Evolutionary conservation across 2,329 filamentous ascomycete species (phyloP).

Genomic region (Thermomyces lanuginosus): DNA sequence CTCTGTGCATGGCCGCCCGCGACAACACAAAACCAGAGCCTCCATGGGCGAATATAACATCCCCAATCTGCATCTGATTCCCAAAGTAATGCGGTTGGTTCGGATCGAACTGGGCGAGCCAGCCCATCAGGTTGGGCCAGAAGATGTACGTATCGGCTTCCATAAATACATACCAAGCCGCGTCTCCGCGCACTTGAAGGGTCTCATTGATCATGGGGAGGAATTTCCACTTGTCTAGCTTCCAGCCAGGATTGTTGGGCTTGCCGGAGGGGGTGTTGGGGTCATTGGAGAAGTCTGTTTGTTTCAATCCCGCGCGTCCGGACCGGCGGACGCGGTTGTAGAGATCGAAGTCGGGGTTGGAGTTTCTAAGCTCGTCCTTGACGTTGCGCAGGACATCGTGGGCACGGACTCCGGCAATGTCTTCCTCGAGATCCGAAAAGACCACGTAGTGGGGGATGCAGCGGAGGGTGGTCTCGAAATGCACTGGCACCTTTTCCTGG

Average conservation of each 20-base stretch:
- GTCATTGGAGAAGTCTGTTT: constrained; percentile 19
- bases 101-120: constrained; percentile 36
- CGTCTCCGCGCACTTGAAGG: constrained; percentile 26
- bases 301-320: constrained; percentile 27
- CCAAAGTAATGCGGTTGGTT: constrained; percentile 36
- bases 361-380: constrained; percentile 20
- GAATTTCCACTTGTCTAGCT: constrained; percentile 43
- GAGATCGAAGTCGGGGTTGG: constrained; percentile 34
- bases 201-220: constrained; percentile 38
- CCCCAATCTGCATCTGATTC: constrained; percentile 35
- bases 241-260: constrained; percentile 33
- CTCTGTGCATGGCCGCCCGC: constrained; percentile 30
- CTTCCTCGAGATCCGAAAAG: constrained; percentile 42
- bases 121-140: constrained; percentile 36
- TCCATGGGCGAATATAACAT: constrained; percentile 36
- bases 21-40: constrained; percentile 39
- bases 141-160: constrained; percentile 43
- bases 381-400: constrained; percentile 35
- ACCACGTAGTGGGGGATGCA: constrained; percentile 41
- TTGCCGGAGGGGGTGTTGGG: constrained; percentile 24
- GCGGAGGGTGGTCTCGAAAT: constrained; percentile 37
- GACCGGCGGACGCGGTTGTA: constrained; percentile 32
- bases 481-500: constrained; percentile 36
- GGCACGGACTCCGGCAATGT: constrained; percentile 33
- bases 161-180: constrained; percentile 43